Conservation (phyloP, 176 grass and related monocot genomes). For the Typha latifolia region DNA sequence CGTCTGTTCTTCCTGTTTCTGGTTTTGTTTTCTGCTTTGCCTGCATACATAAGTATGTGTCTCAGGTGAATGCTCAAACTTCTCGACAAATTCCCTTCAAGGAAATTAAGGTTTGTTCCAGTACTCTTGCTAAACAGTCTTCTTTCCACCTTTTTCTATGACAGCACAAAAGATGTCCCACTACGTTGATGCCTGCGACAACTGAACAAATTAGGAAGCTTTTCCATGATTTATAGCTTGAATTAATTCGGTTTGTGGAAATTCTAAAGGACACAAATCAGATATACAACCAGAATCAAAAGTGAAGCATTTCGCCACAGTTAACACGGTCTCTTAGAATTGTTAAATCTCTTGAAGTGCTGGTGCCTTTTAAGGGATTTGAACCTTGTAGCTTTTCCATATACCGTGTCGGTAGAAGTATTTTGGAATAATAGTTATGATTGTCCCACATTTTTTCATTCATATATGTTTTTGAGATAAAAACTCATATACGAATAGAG, state of each 20-base stretch:
- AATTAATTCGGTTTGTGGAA: slow-evolving; percentile 13
- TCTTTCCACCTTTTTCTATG: not conserved
- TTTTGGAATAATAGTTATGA: not conserved
- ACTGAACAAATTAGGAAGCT: slow-evolving; percentile 88
- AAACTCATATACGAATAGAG: not conserved
- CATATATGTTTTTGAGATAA: not conserved
- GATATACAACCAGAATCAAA: not conserved
- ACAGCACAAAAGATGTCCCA: slow-evolving; percentile 90
- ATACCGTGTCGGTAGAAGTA: not conserved
- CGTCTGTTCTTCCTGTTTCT: slow-evolving; percentile 84
- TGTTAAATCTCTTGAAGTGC: not conserved
- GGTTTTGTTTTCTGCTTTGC: slow-evolving; percentile 99
- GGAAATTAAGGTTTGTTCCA: not conserved
- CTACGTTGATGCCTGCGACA: slow-evolving; percentile 58
- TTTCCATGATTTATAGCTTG: slow-evolving; percentile 80
- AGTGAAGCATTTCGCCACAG: slow-evolving; percentile 3
- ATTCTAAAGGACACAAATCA: not conserved
- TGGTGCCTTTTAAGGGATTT: not conserved
- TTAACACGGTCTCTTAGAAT: not conserved
- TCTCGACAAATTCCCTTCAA: not conserved
- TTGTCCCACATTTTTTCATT: not conserved
- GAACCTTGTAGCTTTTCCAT: not conserved
- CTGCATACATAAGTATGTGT: slow-evolving; percentile 92
- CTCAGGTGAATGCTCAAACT: slow-evolving; percentile 44
- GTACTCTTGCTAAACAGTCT: not conserved